Evolutionary conservation across 2,329 filamentous ascomycete species (phyloP), one percentile per base, ranked within the genome.

Genomic region (Rutstroemia sp.): DNA sequence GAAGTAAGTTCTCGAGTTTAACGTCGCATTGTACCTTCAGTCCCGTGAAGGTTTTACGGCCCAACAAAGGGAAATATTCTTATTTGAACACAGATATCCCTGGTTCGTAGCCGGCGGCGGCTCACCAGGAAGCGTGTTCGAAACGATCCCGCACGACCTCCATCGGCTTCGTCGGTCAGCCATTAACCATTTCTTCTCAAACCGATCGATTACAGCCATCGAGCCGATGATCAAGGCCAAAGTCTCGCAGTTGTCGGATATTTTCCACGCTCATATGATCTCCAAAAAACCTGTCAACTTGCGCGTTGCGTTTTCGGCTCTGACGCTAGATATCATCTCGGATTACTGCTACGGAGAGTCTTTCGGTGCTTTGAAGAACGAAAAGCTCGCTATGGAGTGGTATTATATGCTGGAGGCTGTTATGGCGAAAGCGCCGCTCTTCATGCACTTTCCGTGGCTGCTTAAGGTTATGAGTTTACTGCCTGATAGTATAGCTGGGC

Each of bases 261-360:
- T 60, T 16, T 39, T 63, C 14, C 45, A 44, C 10, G 51, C 37
- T 5, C 57, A 61, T 30, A 48, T 47, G n/a, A 19, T 48, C 4
- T 39, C 46, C 10, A 49, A 54, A 12, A 38, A 56, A 19, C 45
- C 53, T 1, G 25, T 60, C 10, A 27, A 51, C 9, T n/a, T 56
- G 4, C 39, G 48, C 4, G 48, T 54, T 25, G 42, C 39, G 6
- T 54, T 45, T 51, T 56, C 42, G n/a, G 58, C 58, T 6, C 57
- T 60, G 21, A 50, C 58, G 38, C 5, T 51, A 50, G 67, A 70
- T 55, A 56, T 63, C 3, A 61, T 67, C 25, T 64, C 61, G 14
- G 57, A 64, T 44, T 69, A 69, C 55, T 62, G 53, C 34, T 70
- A 67, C 49, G 66, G 56, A 30, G 44, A 58, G 37, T 50, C 51